Conservation (phyloP, 305 asterid species). For the Fraxinus baroniana region DNA sequence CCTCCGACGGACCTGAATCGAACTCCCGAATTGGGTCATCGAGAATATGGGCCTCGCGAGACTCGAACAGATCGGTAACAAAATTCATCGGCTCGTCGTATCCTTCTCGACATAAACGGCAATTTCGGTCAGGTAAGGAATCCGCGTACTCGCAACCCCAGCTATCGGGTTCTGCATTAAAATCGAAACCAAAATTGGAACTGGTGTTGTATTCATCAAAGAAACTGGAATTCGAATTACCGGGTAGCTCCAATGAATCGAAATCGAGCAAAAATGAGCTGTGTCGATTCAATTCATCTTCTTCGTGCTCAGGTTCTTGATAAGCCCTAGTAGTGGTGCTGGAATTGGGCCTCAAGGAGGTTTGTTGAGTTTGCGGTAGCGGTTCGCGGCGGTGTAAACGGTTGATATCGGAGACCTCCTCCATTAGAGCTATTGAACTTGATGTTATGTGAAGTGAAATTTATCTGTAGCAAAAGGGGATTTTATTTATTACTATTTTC, state of each 20-base stretch:
- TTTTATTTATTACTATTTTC: neutral
- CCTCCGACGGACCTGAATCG: constrained; percentile 9
- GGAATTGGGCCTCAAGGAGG: neutral
- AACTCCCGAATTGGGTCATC: constrained; percentile 19
- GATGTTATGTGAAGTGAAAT: neutral
- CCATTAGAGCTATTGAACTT: constrained; percentile 17
- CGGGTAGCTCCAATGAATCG: constrained; percentile 28
- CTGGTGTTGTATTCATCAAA: constrained; percentile 7
- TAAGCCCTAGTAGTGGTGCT: neutral
- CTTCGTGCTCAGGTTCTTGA: neutral
- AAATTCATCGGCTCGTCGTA: constrained; percentile 39
- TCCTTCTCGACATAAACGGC: constrained; percentile 15
- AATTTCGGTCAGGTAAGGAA: constrained; percentile 20
- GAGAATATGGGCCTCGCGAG: neutral
- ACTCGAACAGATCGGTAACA: constrained; percentile 41
- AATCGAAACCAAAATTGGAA: constrained; percentile 20
- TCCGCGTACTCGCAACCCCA: constrained; percentile 15
- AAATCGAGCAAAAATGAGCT: constrained; percentile 23
- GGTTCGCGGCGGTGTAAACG: neutral
- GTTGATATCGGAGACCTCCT: constrained; percentile 21
- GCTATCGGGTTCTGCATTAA: constrained; percentile 15
- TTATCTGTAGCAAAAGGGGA: neutral
- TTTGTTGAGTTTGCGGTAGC: neutral
- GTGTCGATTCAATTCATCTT: constrained; percentile 1
- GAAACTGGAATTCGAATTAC: constrained; percentile 2